These are phyloP conservation scores for Pilaira anomala DNA, from an alignment of 192 early-diverging fungal species.

Conservation along the genomic window DNA sequence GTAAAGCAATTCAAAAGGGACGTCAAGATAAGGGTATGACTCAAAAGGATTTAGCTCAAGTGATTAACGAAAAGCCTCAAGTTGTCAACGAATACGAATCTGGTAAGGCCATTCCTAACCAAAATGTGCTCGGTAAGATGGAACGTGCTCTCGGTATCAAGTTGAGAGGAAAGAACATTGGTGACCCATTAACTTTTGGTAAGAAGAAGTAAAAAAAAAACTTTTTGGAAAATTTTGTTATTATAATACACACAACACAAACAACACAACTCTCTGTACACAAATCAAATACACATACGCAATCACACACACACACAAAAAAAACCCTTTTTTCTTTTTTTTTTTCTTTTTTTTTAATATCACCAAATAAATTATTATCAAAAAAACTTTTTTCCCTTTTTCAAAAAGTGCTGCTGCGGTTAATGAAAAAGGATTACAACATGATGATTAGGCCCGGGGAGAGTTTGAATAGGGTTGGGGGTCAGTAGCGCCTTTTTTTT, in stretches of 20 bases:
- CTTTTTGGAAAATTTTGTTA: neutral
- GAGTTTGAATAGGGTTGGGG: neutral
- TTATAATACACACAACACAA: neutral
- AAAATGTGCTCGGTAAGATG: slow-evolving; percentile 85
- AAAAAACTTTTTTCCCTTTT: neutral
- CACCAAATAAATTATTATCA: neutral
- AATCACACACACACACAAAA: neutral
- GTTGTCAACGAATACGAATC: slow-evolving; percentile 88
- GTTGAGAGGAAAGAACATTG: slow-evolving; percentile 77
- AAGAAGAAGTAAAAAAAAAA: slow-evolving; percentile 32
- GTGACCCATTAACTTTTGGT: slow-evolving; percentile 51
- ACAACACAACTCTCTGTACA: neutral
- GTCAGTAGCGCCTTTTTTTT: neutral
- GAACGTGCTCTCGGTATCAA: slow-evolving; percentile 88
- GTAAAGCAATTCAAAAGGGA: slow-evolving; percentile 81
- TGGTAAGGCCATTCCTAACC: slow-evolving; percentile 84
- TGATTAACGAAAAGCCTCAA: slow-evolving; percentile 91
- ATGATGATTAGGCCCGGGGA: neutral
- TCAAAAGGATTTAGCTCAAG: slow-evolving; percentile 86
- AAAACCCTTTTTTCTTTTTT: no score
- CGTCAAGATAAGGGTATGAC: slow-evolving; percentile 71
- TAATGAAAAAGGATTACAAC: no score
- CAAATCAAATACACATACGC: neutral
- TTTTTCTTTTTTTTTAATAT: neutral
- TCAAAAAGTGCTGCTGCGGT: neutral